Base-by-base conservation (phyloP, 768 basidiomycete species). In the Leccinum boreale region DNA sequence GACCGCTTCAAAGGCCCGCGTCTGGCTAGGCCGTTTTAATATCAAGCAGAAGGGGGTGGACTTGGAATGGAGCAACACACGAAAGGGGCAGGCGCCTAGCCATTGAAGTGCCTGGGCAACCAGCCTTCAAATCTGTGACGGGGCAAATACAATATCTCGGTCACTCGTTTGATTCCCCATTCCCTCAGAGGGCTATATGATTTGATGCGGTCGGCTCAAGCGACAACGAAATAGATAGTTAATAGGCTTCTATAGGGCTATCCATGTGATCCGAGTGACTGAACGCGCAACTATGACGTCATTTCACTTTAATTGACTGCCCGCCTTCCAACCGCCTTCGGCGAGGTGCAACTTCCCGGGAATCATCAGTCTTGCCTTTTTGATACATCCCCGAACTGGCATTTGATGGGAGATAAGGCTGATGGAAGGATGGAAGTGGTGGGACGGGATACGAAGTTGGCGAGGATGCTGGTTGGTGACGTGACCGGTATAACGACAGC, bases 401-500 rank as follows among this genome's bases (percentile, higher is more conserved):
- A 12, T 77, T 78, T 53, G 83, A 77, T 58, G 83, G 77, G 59
- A 81, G 76, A 71, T 81, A 84, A 65, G 81, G 78, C 47, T 78
- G 70, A 24, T 76, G 75, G 67, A 79, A 81, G 35, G 80, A 72
- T 51, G 75, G 57, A 59, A 66, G 67, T 58, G 70, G 80, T 57
- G 71, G 65, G 50, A 63, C 76, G 61, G 72, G 77, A 70, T 75
- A 79, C 75, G 68, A 72, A 68, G 61, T 56, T 49, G 69, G 57
- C 73, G 73, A 58, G 75, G 73, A 65, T 67, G 69, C 50, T 64
- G 81, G 79, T 35, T 82, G 81, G 67, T 83, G 81, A 65, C 83
- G 81, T 46, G 88, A 77, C 52, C 90, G 88, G 71, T 90, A 92
- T 39, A 92, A 78, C 35, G 87, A 87, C 54, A 92, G 78, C 53